Base-by-base conservation (phyloP, 305 asterid genomes). In the Solanum aculeatissimum region DNA sequence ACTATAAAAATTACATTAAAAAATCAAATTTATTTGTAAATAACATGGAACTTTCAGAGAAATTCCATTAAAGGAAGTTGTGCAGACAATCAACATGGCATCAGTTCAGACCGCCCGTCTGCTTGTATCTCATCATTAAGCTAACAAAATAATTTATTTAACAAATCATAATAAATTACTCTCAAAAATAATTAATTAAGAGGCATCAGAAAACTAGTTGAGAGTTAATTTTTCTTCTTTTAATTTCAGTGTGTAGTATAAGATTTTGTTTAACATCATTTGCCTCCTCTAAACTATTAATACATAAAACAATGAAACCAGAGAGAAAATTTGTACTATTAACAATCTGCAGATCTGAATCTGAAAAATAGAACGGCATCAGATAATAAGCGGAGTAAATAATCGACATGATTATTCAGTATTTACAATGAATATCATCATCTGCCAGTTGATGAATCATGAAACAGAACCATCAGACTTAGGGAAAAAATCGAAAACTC, bases 351-450 rank as follows among this genome's bases (percentile, higher is more conserved):
- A 60, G 68, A 23, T 60, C 68, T 60, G 18, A 60, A 23, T 23
- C 35, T 23, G 23, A 14, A 7, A 4, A 55, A 72, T 8, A 25
- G 2, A 86, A 72, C 72, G 90, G 93, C 94, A 89, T 93, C 96
- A 87, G 91, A 92, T 85, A 93, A 90, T 93, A 93, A 93, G 93
- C 95, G 91, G 95, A 91, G 95, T 89, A 38, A 15, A 19, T 89
- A 85, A 81, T 91, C 93, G 83, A 86, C 95, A 92, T 85, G 38
- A 83, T 84, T 3, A 86, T 23, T 93, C 95, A 90, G 97, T 84
- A 94, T 89, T 90, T 87, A 92, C 94, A 89, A 88, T 92, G 91
- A 90, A 63, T 35, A 35, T 32, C 75, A 53, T 40, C 68, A 19
- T 88, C 86, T 14, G 88, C 93, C 90, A 85, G 4, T 86, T 90